Evolutionary conservation across 1,284 basidiomycete genomes (phyloP).

Genomic region (Trichosporon ovoides): DNA sequence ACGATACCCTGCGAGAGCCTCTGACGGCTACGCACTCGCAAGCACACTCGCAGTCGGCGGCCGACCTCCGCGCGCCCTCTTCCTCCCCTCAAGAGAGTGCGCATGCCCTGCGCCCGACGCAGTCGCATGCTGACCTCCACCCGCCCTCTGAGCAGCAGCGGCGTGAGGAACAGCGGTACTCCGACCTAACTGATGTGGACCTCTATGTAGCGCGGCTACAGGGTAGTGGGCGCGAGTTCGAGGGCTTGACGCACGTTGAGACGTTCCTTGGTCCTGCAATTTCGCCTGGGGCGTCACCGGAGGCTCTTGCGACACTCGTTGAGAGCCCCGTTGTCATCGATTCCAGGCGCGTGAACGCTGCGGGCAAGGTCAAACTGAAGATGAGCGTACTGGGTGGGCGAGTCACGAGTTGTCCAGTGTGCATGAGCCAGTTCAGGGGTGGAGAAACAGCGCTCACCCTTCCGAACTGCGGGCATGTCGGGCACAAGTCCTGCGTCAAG

Average conservation of each 20-base stretch:
- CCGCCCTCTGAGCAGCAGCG: background rate
- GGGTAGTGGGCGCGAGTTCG: constrained; percentile 56
- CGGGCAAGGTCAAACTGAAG: constrained; percentile 73
- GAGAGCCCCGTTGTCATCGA: constrained; percentile 61
- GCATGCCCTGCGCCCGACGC: background rate
- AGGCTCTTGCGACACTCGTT: constrained; percentile 50
- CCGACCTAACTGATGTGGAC: constrained; percentile 56
- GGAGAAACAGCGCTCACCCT: constrained; percentile 58
- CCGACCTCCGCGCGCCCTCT: background rate
- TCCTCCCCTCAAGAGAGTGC: background rate
- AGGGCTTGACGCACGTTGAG: constrained; percentile 60
- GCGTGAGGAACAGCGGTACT: constrained; percentile 2
- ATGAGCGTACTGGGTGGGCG: constrained; percentile 63
- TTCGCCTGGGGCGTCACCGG: constrained; percentile 32
- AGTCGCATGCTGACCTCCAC: background rate
- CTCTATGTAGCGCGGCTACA: constrained; percentile 56
- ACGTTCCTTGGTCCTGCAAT: constrained; percentile 60
- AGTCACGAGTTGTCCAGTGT: constrained; percentile 75
- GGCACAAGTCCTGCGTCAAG: constrained; percentile 43
- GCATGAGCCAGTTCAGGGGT: constrained; percentile 67
- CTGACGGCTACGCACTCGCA: too few relatives aligned
- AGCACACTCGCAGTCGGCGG: too few relatives aligned
- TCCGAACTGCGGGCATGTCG: constrained; percentile 61
- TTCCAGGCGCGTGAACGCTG: constrained; percentile 60
- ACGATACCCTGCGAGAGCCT: too few relatives aligned